These are phyloP conservation scores for Plasmodium cynomolgi DNA, from an alignment of 169 alveolate species.

Conservation along the genomic window DNA sequence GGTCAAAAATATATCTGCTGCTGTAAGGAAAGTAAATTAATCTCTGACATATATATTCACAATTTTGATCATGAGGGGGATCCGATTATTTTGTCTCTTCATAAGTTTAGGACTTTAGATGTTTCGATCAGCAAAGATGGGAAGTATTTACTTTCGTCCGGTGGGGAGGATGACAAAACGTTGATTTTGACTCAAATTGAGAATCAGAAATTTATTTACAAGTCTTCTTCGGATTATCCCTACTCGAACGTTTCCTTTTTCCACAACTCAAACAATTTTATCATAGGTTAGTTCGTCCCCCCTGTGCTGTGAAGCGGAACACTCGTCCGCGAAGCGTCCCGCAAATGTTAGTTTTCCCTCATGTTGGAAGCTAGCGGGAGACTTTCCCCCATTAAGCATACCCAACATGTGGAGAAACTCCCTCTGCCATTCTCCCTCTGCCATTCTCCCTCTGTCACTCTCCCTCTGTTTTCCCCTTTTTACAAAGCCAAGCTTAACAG, in stretches of 20 bases:
- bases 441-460: too few species aligned
- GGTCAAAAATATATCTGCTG: constrained; percentile 58
- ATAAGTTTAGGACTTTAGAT: constrained; percentile 54
- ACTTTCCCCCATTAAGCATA: background rate
- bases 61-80: constrained; percentile 46
- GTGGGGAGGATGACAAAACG: constrained; percentile 66
- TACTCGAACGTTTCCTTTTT: constrained; percentile 60
- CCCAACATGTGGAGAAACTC: background rate
- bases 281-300: constrained; percentile 40
- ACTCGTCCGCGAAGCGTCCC: background rate
- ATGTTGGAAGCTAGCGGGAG: background rate
- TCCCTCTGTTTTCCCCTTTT: background rate
- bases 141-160: constrained; percentile 63
- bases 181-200: constrained; percentile 54
- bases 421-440: background rate
- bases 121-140: constrained; percentile 71
- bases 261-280: constrained; percentile 52
- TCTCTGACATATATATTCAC: constrained; percentile 44
- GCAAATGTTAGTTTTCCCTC: background rate
- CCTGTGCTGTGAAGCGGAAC: background rate
- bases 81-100: constrained; percentile 28
- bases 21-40: constrained; percentile 66
- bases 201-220: constrained; percentile 68
- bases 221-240: constrained; percentile 57
- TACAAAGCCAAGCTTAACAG: constrained; percentile 55